These are phyloP conservation scores for Cicer yamashitae DNA, from an alignment of 306 rosid species.

Conservation along the genomic window DNA sequence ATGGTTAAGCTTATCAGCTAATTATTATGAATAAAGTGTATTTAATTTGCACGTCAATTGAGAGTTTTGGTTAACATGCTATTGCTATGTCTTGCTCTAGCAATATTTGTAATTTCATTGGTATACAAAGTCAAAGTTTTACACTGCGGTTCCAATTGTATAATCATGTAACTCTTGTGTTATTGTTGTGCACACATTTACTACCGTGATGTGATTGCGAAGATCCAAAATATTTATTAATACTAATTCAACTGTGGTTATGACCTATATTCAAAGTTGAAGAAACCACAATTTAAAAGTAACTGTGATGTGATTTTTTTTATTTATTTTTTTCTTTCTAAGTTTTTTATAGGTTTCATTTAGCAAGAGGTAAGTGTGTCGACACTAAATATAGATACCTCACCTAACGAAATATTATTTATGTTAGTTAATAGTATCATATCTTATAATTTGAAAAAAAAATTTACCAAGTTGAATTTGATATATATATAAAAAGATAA, in stretches of 20 bases:
- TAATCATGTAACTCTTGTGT: too few species aligned
- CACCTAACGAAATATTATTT: too few species aligned
- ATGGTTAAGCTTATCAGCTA: constrained; percentile 12
- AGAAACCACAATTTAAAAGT: background rate
- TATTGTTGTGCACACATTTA: too few species aligned
- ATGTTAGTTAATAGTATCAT: background rate
- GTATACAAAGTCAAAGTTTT: background rate
- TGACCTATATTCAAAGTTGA: background rate
- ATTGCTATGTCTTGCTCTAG: background rate
- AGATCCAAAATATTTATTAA: background rate
- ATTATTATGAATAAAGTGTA: background rate
- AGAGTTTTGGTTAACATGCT: background rate
- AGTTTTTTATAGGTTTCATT: too few species aligned
- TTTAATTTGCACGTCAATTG: constrained; percentile 5
- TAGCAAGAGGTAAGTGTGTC: too few species aligned
- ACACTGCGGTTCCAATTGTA: too few species aligned
- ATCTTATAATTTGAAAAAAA: background rate
- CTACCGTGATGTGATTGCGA: background rate
- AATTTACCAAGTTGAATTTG: background rate
- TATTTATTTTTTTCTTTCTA: too few species aligned
- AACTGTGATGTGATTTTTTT: too few species aligned
- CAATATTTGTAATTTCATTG: too few species aligned
- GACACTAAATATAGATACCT: too few species aligned
- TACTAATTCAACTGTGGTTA: background rate
- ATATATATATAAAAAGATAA: background rate